phyloP scores from a whole-genome alignment of 768 basidiomycete genomes.

The Tulasnella calospora region DNA sequence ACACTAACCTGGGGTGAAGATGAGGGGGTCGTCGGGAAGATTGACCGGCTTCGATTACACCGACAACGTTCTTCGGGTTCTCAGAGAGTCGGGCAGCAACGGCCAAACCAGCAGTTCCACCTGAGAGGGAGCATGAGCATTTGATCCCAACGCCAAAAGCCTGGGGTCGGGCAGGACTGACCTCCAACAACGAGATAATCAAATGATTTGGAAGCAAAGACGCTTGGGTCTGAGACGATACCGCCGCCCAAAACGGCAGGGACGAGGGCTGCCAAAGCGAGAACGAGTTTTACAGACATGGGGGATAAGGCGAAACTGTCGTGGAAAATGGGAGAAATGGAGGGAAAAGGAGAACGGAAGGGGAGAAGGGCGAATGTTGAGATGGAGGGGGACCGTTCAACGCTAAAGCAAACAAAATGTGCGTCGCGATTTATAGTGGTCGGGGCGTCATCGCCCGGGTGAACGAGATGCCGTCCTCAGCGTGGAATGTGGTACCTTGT shows the following conservation, averaged over 20 bases:
- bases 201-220: conserved; percentile 7
- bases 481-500: not conserved
- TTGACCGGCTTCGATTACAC: conserved; percentile 23
- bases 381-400: not conserved
- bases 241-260: conserved; percentile 3
- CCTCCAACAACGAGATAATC: conserved; percentile 21
- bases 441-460: not conserved
- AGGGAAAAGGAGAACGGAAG: not conserved
- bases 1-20: conserved; percentile 18
- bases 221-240: conserved; percentile 10
- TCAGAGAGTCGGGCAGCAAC: conserved; percentile 17
- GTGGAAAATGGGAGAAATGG: not conserved
- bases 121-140: not conserved
- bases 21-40: conserved; percentile 21
- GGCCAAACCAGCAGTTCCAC: conserved; percentile 21
- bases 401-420: not conserved
- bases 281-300: not conserved
- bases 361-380: not conserved
- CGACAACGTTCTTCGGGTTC: conserved; percentile 8
- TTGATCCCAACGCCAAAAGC: not conserved
- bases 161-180: not conserved
- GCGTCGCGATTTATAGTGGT: not conserved
- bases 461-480: not conserved
- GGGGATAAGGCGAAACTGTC: not conserved
- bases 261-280: not conserved